These are phyloP conservation scores for Rhodotorula sp. DNA, from an alignment of 1,284 basidiomycete species.

Conservation along the genomic window DNA sequence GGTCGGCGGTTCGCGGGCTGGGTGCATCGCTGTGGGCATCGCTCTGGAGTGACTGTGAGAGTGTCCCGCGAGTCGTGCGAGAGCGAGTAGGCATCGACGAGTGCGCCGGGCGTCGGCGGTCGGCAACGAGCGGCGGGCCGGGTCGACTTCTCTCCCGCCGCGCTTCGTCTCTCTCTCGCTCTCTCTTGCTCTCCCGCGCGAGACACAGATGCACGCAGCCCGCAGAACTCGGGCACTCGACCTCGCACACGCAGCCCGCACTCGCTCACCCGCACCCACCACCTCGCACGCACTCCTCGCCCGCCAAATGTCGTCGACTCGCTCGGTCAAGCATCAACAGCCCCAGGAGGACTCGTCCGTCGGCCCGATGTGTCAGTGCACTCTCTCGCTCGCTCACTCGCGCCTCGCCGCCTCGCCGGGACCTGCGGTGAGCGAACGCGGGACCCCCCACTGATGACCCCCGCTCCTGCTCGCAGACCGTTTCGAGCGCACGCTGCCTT, in stretches of 20 bases:
- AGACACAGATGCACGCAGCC: conserved; percentile 4
- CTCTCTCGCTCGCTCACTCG: neutral
- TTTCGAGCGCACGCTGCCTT: conserved; percentile 66
- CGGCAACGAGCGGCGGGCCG: no score
- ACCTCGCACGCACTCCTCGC: neutral
- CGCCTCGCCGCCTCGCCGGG: neutral
- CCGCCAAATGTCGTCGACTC: conserved; percentile 1
- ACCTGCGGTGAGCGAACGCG: neutral
- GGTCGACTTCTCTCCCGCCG: no score
- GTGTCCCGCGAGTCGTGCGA: no score
- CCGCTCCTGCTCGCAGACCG: conserved; percentile 22
- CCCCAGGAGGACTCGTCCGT: conserved; percentile 11
- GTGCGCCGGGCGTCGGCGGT: no score
- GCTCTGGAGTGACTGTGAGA: neutral
- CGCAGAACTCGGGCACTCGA: conserved; percentile 3
- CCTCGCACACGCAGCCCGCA: neutral
- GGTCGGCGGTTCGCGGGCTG: neutral
- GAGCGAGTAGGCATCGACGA: no score
- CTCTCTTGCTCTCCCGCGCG: neutral
- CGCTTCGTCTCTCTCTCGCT: neutral
- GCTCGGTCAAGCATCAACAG: neutral
- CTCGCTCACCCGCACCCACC: neutral
- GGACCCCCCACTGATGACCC: conserved; percentile 2
- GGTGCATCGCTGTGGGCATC: neutral
- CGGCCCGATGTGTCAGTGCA: conserved; percentile 21